Evolutionary conservation across 1,284 basidiomycete species (phyloP).

Genomic region (Ceratobasidium sp.): DNA sequence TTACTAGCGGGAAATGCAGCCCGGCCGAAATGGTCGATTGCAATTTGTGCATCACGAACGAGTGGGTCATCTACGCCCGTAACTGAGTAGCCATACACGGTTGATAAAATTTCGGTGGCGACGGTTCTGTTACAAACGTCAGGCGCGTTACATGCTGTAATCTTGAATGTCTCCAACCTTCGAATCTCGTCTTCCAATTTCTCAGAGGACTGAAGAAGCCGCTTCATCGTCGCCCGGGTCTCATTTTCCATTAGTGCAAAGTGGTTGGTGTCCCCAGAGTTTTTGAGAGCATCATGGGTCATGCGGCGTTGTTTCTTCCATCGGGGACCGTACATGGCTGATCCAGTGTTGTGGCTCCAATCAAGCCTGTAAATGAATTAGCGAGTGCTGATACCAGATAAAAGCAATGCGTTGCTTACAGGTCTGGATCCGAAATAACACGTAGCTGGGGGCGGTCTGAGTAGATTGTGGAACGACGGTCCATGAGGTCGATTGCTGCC

Average conservation of each 20-base stretch:
- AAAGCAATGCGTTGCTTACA: background rate
- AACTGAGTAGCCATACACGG: conserved; percentile 2
- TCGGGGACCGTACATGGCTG: background rate
- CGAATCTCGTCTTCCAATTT: background rate
- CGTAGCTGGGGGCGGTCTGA: conserved; percentile 51
- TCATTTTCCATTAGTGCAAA: background rate
- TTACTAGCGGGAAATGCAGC: background rate
- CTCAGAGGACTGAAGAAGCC: background rate
- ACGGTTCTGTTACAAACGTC: background rate
- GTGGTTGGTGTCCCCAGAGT: background rate
- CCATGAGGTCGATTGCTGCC: conserved; percentile 55
- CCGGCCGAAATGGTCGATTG: background rate
- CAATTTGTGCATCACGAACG: background rate
- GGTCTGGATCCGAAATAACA: conserved; percentile 2
- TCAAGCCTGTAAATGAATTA: background rate
- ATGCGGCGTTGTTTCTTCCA: conserved; percentile 10
- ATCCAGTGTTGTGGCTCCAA: background rate
- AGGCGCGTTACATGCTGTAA: no score
- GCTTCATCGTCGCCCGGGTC: background rate
- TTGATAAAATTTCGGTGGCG: background rate
- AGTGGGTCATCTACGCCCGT: background rate
- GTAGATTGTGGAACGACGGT: conserved; percentile 54
- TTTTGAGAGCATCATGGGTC: background rate
- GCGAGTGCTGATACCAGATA: background rate
- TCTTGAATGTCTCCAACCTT: background rate